Evolutionary conservation across 2,329 filamentous ascomycete genomes (phyloP), one percentile per base, ranked within the genome.

Genomic region (Piedraia hortae): DNA sequence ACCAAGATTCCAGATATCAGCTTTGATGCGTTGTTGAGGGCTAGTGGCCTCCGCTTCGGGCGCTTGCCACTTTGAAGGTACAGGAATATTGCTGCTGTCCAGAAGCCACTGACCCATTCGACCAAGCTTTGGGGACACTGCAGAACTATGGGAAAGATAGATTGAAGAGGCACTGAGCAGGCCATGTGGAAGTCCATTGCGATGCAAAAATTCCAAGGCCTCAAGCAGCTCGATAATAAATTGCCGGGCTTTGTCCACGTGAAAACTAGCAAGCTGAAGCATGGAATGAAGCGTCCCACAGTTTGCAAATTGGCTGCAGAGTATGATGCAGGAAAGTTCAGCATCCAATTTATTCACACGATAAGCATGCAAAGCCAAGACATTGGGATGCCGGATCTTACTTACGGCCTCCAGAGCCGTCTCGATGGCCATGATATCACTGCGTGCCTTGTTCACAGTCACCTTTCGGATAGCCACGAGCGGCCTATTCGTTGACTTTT

Each of bases 211-310:
- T 26, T 77, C 72, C 13, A 97, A 51, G 0, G 70, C 85, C 46
- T 91, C 77, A 12, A 97, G 59, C 10, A 97, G 54, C 36, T 90
- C 77, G 27, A 80, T 65, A n/a, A 77, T 85, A 70, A 78, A 93
- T 12, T 74, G 67, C 23, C 78, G 69, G 19, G 80, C 67, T 39
- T 69, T 80, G 30, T 62, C 61, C 22, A 73, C 59, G 18, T 70
- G 62, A 22, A 91, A 50, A 13, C 28, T 27, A 18, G 72, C 75
- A 18, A 77, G 64, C 25, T 82, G 70, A 14, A 97, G 54, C 10
- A 88, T 54, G 34, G 90, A 77, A 13, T 69, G 62, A 8, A 97
- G 49, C 0, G 80, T 74, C 0, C 77, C 78, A 23, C 42, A 33
- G 17, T 37, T 33, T 12, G 33, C 31, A 19, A 30, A 36, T 15